Percentiles rank a stretch among this genome's conserved stretches.
Evolutionary conservation across 1,139 yeast genomes (phyloP).

Genomic region (Candida neerlandica): DNA sequence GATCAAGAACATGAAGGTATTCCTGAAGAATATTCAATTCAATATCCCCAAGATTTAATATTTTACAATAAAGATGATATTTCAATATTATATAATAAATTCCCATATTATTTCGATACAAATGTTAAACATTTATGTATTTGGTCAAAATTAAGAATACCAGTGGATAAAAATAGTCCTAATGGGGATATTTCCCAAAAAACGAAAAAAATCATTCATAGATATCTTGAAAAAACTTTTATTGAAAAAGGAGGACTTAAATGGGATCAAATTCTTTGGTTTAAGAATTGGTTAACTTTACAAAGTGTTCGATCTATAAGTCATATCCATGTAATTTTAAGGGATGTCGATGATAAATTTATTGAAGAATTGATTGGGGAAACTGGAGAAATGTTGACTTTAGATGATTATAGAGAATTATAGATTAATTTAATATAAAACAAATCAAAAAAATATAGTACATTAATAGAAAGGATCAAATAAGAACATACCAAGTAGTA

Average conservation of each 20-base stretch:
- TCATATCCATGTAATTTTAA: conserved; percentile 58
- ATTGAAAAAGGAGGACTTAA: conserved; percentile 35
- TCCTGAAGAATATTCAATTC: conserved; percentile 17
- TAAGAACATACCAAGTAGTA: neutral
- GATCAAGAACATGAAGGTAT: conserved; percentile 22
- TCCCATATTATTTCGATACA: conserved; percentile 44
- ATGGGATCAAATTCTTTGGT: conserved; percentile 54
- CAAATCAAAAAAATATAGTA: neutral
- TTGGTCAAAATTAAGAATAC: conserved; percentile 43
- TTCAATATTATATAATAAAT: conserved; percentile 42
- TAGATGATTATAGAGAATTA: conserved; percentile 21
- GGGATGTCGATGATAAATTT: conserved; percentile 30
- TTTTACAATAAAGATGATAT: conserved; percentile 25
- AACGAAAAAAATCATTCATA: conserved; percentile 39
- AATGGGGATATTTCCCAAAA: conserved; percentile 48
- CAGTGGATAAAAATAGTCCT: conserved; percentile 32
- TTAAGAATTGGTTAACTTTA: conserved; percentile 61
- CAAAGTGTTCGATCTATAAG: conserved; percentile 62
- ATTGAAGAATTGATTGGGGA: conserved; percentile 23
- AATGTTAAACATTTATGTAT: conserved; percentile 44
- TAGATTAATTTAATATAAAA: neutral
- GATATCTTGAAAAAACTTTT: conserved; percentile 48
- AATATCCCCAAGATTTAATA: conserved; percentile 15
- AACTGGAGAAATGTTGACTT: conserved; percentile 23
- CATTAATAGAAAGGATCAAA: neutral